Evolutionary conservation across 306 rosid species (phyloP), one percentile per base, ranked within the genome.

Genomic region (Canavalia gladiata): DNA sequence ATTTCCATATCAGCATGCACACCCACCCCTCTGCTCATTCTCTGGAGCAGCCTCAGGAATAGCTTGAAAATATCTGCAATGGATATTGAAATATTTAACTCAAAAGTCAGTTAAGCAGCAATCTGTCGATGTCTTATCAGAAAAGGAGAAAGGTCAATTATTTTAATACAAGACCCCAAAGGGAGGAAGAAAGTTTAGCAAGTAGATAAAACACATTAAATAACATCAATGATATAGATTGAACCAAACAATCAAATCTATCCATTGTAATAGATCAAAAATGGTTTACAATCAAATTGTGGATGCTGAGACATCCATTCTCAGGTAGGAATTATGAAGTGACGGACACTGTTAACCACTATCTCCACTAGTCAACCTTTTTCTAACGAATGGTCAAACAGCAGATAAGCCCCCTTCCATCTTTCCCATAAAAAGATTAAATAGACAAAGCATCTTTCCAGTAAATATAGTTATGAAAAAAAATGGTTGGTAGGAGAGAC

Each of bases 31-130:
- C 68, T 88, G 98, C 86, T 92, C 97, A 5, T 85, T 80, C 86
- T 93, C 99, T 37, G 91, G 71, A 67, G 80, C 94, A 2, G 90
- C 88, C 74, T 95, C 99, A 3, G 98, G 96, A 74, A 93, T 83
- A 37, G 94, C 97, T 84, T 95, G 99, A 87, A 95, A 95, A 80
- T 95, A 95, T 85, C 98, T 95, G 90, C 84, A 85, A 73, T 84
- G 64, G 13, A 76, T 30, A 83, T 45, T 80, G 73, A 31, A 74
- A 51, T 2, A 39, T 51, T 33, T 5, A 58, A 43, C 39, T 65
- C 62, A 2, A 50, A 45, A 81, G 64, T 65, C 70, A 42, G 70
- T 37, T 50, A 64, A 30, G 33, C 78, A 49, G 51, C 33, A 39
- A 18, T 18, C 25, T 18, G 25, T 18, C 25, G 25, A 18, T 18